Evolutionary conservation across 768 basidiomycete species (phyloP), one percentile per base, ranked within the genome.

Genomic region (Pisolithus orientalis): DNA sequence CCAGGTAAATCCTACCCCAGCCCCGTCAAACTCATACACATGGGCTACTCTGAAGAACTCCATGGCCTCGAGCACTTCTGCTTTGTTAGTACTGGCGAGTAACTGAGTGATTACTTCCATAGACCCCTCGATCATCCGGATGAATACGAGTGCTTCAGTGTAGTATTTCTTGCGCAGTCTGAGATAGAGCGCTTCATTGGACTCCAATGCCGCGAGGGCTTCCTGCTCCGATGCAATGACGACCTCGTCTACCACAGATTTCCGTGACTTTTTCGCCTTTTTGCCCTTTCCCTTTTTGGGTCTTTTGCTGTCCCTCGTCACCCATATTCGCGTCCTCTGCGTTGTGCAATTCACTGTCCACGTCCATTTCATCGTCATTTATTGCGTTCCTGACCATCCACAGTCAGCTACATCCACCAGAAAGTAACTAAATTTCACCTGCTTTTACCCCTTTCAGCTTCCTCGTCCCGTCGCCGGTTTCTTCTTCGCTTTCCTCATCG

Each of bases 21-120:
- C 87, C 37, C 79, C 77, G 39, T 83, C 77, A 48, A 98, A 80
- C 58, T 90, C 75, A 63, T 94, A 96, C 62, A 86, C 87, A 59
- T 85, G 79, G 0, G 87, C 82, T 6, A 85, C 77, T 44, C 84
- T 78, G 80, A 94, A 97, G 67, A 95, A 98, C 28, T 95, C 87
- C 69, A 93, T 91, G 8, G 84, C 75, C 64, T 91, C 90, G 49
- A 90, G 70, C 0, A 90, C 89, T 61, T 93, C 90, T 2, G 85
- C 73, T 64, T 91, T 92, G 71, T 80, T 87, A 49, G 79, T 97
- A 46, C 89, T 92, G 1, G 91, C 93, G 27, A 98, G 77, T 5
- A 99, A 67, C 58, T 88, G 80, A 48, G 79, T 80, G 43, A 96
- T 76, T 1, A 75, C 78, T 5, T 84, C 82, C 75, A 90, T 84